A percentile compares a stretch with the other conserved stretches of the same genome.
These are phyloP conservation scores for Penicillium bialowiezense DNA, from an alignment of 495 filamentous ascomycete species.

Conservation along the genomic window DNA sequence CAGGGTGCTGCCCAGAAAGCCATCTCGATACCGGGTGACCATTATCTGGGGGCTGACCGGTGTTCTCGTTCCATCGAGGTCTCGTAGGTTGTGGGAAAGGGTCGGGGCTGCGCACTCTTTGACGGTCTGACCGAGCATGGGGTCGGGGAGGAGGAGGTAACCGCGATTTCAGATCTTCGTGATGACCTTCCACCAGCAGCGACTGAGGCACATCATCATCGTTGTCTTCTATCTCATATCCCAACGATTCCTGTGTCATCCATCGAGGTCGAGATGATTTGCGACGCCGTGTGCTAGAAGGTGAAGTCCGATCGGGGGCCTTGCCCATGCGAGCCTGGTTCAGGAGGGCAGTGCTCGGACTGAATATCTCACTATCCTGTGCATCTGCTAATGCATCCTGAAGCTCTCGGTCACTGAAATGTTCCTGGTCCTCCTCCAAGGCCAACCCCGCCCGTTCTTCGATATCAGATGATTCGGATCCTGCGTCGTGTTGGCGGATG, in stretches of 20 bases:
- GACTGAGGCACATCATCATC: conserved; percentile 93
- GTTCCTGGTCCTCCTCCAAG: conserved; percentile 60
- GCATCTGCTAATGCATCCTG: conserved; percentile 65
- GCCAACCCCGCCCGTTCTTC: conserved; percentile 68
- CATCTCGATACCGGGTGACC: conserved; percentile 27
- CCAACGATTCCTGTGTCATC: conserved; percentile 26
- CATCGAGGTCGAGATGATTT: conserved; percentile 34
- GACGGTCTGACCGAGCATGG: conserved; percentile 26
- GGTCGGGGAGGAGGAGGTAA: conserved; percentile 35
- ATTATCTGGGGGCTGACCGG: conserved; percentile 52
- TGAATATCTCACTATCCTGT: conserved; percentile 55
- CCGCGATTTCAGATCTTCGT: conserved; percentile 33
- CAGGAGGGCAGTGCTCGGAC: conserved; percentile 50
- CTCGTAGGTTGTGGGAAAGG: conserved; percentile 52
- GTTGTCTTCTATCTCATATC: conserved; percentile 62
- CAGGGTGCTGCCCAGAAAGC: conserved; percentile 34
- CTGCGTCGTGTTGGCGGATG: conserved; percentile 58
- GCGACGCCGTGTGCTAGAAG: conserved; percentile 24
- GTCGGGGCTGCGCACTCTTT: conserved; percentile 30
- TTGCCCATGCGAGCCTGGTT: conserved; percentile 16
- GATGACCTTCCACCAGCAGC: conserved; percentile 69
- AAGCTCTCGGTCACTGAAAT: conserved; percentile 70
- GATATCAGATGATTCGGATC: conserved; percentile 56
- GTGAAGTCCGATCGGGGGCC: conserved; percentile 9
- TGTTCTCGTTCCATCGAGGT: conserved; percentile 66